phyloP scores from a whole-genome alignment of 257 asterid genomes.

The Solanum paucissectum region DNA sequence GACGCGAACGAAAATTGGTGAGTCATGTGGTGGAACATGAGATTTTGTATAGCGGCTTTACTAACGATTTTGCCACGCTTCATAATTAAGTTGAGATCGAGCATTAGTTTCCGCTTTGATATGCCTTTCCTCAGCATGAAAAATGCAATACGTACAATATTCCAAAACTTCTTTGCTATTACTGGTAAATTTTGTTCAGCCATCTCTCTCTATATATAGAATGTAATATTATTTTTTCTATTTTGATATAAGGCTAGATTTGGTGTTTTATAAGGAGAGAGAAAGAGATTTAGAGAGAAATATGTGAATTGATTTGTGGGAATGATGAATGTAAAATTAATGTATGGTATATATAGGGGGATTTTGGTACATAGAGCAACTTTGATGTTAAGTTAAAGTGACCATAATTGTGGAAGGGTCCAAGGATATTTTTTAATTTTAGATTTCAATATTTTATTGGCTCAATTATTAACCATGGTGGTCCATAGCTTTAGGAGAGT shows the following conservation, averaged over 20 bases:
- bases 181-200: slow-evolving; percentile 52
- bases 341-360: not conserved
- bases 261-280: not conserved
- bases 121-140: slow-evolving; percentile 69
- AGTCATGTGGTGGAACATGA: slow-evolving; percentile 51
- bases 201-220: slow-evolving; percentile 19
- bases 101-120: slow-evolving; percentile 50
- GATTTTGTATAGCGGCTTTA: slow-evolving; percentile 57
- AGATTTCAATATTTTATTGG: not conserved
- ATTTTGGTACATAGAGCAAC: not conserved
- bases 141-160: slow-evolving; percentile 34
- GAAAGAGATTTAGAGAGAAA: not conserved
- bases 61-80: slow-evolving; percentile 83
- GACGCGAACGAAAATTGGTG: not conserved
- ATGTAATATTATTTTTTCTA: not conserved
- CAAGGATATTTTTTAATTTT: slow-evolving; percentile 18
- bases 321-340: not conserved
- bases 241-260: not conserved
- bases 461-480: slow-evolving; percentile 20
- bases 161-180: slow-evolving; percentile 64
- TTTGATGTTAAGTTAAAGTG: slow-evolving; percentile 10
- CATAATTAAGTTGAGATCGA: slow-evolving; percentile 55
- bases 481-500: not conserved
- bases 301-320: not conserved
- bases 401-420: slow-evolving; percentile 9